Percentiles rank a stretch among this genome's conserved stretches.
phyloP scores from a whole-genome alignment of 179 eudicot genomes.

The Heliamphora pulchella region DNA sequence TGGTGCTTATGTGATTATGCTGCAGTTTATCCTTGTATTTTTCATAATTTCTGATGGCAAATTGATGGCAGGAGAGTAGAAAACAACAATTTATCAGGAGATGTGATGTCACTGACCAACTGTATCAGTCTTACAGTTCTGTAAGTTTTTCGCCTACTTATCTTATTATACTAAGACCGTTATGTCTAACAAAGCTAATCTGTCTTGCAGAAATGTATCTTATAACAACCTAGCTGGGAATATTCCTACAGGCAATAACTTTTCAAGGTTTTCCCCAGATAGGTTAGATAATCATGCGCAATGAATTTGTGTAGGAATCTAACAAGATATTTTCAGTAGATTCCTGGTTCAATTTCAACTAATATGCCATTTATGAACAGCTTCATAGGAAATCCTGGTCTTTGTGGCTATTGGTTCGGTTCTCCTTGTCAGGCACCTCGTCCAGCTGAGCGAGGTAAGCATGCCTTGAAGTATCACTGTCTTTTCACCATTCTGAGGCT shows the following conservation, averaged over 20 bases:
- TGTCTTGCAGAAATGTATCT: constrained; percentile 68
- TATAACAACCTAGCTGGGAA: constrained; percentile 71
- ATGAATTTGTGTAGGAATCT: background rate
- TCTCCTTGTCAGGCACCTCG: constrained; percentile 51
- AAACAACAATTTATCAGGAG: constrained; percentile 79
- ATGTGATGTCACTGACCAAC: constrained; percentile 51
- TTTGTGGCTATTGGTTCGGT: constrained; percentile 76
- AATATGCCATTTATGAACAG: constrained; percentile 27
- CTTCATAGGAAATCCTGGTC: constrained; percentile 77
- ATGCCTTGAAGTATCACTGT: background rate
- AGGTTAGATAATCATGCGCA: constrained; percentile 37
- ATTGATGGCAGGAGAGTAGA: constrained; percentile 57
- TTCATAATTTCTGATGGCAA: background rate
- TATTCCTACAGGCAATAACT: constrained; percentile 80
- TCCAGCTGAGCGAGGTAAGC: constrained; percentile 58
- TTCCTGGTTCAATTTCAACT: background rate
- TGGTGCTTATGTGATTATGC: background rate
- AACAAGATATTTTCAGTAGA: background rate
- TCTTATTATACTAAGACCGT: background rate
- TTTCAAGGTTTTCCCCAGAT: constrained; percentile 79
- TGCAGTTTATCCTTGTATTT: background rate
- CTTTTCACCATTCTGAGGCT: background rate
- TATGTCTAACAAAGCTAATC: background rate
- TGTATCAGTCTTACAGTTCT: constrained; percentile 67
- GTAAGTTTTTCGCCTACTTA: constrained; percentile 37